phyloP scores from a whole-genome alignment of 1,284 basidiomycete genomes.

The Tilletia walkeri region DNA sequence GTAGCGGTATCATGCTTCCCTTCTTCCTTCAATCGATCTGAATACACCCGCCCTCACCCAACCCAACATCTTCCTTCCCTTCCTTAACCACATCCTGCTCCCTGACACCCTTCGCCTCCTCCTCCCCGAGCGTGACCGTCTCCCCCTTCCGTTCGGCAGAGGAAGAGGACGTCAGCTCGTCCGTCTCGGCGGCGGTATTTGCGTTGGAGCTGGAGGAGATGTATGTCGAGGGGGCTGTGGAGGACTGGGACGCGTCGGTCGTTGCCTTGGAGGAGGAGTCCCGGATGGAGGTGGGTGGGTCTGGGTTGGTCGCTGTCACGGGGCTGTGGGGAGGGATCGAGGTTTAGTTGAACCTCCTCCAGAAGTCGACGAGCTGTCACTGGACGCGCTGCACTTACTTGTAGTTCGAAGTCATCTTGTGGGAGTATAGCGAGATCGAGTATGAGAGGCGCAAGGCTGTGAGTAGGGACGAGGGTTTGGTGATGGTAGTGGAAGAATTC shows the following conservation, averaged over 20 bases:
- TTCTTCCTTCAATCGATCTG: conserved; percentile 3
- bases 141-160: conserved; percentile 1
- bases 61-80: neutral
- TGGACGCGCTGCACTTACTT: neutral
- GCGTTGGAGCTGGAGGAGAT: conserved; percentile 12
- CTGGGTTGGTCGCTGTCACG: neutral
- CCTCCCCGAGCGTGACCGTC: neutral
- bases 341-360: neutral
- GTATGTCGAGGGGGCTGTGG: neutral
- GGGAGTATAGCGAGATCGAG: too few relatives aligned
- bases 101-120: neutral
- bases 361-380: neutral
- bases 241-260: neutral
- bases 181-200: neutral
- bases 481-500: too few relatives aligned
- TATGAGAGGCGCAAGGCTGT: too few relatives aligned
- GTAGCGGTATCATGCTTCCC: too few relatives aligned
- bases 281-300: conserved; percentile 15
- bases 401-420: neutral
- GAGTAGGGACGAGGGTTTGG: too few relatives aligned
- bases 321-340: neutral
- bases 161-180: neutral
- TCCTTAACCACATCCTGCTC: conserved; percentile 6
- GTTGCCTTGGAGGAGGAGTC: neutral
- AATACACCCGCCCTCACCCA: neutral